Evolutionary conservation across 768 basidiomycete species (phyloP).

Genomic region (Sporobolomyces phaffii): DNA sequence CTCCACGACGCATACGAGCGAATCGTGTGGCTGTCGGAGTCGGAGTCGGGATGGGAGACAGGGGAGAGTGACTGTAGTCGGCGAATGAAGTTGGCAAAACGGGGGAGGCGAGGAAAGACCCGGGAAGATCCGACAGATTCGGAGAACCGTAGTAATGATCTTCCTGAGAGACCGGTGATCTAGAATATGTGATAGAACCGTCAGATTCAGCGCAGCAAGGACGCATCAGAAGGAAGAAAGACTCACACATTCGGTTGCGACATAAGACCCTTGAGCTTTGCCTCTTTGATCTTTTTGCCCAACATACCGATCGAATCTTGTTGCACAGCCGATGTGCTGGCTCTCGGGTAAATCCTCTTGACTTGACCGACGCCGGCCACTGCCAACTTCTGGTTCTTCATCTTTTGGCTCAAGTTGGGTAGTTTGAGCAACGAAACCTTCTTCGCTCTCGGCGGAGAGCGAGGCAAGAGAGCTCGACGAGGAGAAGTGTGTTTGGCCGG

Average conservation of each 20-base stretch:
- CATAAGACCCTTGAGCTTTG: not conserved
- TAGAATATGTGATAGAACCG: not conserved
- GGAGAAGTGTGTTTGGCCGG: slow-evolving; percentile 1
- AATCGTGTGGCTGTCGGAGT: slow-evolving; percentile 14
- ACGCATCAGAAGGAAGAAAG: not conserved
- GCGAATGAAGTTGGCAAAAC: slow-evolving; percentile 27
- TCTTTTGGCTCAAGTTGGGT: not conserved
- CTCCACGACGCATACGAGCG: slow-evolving; percentile 15
- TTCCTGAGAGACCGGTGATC: not conserved
- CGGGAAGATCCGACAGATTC: slow-evolving; percentile 12
- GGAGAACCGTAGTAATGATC: slow-evolving; percentile 19
- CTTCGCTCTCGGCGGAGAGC: slow-evolving; percentile 22
- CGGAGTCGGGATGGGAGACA: slow-evolving; percentile 15
- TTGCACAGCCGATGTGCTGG: not conserved
- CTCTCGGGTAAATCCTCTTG: slow-evolving; percentile 14
- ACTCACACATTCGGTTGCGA: slow-evolving; percentile 1
- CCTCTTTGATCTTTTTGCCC: slow-evolving; percentile 4
- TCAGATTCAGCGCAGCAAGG: too few species aligned
- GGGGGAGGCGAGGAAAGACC: slow-evolving; percentile 23
- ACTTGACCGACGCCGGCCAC: not conserved
- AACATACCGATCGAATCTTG: not conserved
- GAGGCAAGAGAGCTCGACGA: not conserved
- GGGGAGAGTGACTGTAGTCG: slow-evolving; percentile 24
- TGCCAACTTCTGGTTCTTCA: not conserved
- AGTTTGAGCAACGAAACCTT: slow-evolving; percentile 10